phyloP scores from a whole-genome alignment of 176 grass and related monocot species.

The Triticum urartu region DNA sequence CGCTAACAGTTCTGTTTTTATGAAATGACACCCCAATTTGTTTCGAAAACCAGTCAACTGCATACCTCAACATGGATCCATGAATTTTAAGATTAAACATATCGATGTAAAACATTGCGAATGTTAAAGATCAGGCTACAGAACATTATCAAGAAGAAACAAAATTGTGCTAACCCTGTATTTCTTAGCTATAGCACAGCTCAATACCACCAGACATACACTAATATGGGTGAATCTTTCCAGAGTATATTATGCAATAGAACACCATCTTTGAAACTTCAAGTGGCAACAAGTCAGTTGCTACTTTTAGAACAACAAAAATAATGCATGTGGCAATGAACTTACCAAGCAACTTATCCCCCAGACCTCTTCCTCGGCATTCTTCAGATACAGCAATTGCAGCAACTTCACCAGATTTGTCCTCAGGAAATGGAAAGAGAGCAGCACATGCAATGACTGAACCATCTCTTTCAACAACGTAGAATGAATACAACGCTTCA shows the following conservation, averaged over 20 bases:
- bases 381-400: conserved; percentile 89
- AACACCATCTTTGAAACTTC: background rate
- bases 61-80: background rate
- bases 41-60: background rate
- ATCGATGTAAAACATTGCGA: background rate
- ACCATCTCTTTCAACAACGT: conserved; percentile 93
- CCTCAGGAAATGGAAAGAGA: conserved; percentile 70
- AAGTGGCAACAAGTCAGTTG: background rate
- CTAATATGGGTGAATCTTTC: background rate
- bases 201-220: background rate
- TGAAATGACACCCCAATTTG: background rate
- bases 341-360: conserved; percentile 91
- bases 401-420: conserved; percentile 87
- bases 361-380: conserved; percentile 84
- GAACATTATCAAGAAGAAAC: background rate
- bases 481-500: conserved; percentile 64
- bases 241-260: background rate
- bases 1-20: background rate
- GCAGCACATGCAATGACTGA: conserved; percentile 95
- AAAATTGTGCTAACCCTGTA: background rate
- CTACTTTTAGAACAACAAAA: background rate
- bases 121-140: background rate
- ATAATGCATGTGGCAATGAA: background rate
- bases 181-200: background rate
- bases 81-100: conserved; percentile 1